A percentile compares a stretch with the other conserved stretches of the same genome.
phyloP scores from a whole-genome alignment of 345 rosid genomes.

The Rhodamnia rubescens region DNA sequence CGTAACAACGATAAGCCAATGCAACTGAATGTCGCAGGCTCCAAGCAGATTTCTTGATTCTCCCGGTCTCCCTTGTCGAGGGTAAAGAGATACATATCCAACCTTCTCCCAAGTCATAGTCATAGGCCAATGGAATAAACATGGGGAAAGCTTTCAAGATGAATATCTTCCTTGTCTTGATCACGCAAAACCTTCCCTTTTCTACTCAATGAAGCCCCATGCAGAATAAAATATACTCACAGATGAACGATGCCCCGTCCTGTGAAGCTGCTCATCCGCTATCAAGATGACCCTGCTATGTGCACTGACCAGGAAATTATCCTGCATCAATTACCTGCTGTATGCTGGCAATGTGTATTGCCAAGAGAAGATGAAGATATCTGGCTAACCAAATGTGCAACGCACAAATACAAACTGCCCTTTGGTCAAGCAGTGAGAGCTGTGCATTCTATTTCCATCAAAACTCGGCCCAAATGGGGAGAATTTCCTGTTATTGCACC shows the following conservation, averaged over 20 bases:
- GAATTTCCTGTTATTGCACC: not conserved
- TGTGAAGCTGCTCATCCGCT: not conserved
- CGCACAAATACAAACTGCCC: not conserved
- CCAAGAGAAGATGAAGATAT: not conserved
- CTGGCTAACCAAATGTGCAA: not conserved
- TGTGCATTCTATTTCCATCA: not conserved
- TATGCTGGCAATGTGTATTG: not conserved
- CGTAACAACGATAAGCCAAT: not conserved
- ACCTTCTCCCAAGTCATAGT: not conserved
- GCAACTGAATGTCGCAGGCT: not conserved
- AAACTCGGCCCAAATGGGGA: not conserved
- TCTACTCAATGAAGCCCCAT: not conserved
- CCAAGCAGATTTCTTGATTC: not conserved
- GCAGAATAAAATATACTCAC: not conserved
- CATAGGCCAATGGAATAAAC: not conserved
- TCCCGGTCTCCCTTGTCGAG: not conserved
- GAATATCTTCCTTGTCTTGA: not conserved
- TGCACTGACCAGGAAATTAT: not conserved
- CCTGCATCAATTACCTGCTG: not conserved
- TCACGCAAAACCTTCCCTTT: not conserved
- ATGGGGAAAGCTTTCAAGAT: not conserved
- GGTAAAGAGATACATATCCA: not conserved
- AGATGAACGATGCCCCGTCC: not conserved
- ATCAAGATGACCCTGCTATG: not conserved
- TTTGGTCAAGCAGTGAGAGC: not conserved